A percentile compares a stretch with the other conserved stretches of the same genome.
phyloP scores from a whole-genome alignment of 176 grass and related monocot species.

The Oryza glaberrima region DNA sequence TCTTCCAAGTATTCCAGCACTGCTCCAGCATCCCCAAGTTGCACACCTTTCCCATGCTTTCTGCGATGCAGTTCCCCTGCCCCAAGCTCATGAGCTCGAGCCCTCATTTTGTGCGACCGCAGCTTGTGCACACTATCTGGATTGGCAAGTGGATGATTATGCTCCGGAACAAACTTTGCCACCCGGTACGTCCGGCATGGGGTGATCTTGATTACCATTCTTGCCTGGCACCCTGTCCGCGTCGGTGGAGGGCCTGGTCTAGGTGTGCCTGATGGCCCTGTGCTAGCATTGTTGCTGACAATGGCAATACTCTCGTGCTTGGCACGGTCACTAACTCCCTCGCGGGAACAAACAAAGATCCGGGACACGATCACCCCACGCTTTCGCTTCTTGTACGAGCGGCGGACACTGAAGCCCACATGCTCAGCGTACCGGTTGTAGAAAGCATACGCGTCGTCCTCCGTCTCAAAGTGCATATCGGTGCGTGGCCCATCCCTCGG shows the following conservation, averaged over 20 bases:
- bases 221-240: conserved; percentile 75
- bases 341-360: conserved; percentile 81
- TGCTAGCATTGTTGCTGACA: conserved; percentile 37
- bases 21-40: conserved; percentile 69
- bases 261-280: conserved; percentile 45
- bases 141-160: conserved; percentile 74
- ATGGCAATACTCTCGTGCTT: conserved; percentile 42
- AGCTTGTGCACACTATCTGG: conserved; percentile 68
- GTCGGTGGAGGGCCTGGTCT: conserved; percentile 70
- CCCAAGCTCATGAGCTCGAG: conserved; percentile 58
- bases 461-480: conserved; percentile 76
- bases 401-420: conserved; percentile 74
- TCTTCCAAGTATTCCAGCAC: conserved; percentile 72
- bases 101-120: conserved; percentile 75
- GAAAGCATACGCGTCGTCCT: conserved; percentile 74
- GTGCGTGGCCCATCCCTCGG: conserved; percentile 58
- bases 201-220: conserved; percentile 80
- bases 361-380: conserved; percentile 64
- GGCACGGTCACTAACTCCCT: conserved; percentile 65
- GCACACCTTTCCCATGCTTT: conserved; percentile 65
- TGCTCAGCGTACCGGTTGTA: conserved; percentile 82
- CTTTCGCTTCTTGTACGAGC: conserved; percentile 83
- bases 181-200: conserved; percentile 74
- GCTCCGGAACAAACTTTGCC: conserved; percentile 58
- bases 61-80: conserved; percentile 56